phyloP scores from a whole-genome alignment of 805 yeast genomes.

The Starmerella roubikii region DNA sequence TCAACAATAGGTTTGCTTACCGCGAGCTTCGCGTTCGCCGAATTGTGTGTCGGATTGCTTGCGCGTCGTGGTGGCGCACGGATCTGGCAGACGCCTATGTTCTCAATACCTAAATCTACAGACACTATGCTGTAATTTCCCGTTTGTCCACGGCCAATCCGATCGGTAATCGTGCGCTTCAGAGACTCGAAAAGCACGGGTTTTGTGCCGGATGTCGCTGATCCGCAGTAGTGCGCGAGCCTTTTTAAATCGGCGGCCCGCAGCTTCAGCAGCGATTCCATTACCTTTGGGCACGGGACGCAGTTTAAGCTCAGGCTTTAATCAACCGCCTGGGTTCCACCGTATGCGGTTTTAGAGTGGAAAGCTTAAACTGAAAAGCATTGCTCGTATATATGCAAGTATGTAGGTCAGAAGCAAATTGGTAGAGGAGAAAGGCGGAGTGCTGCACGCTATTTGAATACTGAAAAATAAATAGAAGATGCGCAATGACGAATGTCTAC shows the following conservation, averaged over 20 bases:
- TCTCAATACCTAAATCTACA: slow-evolving; percentile 26
- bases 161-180: not conserved
- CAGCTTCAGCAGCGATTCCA: not conserved
- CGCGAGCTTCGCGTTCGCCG: not conserved
- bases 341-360: too few species aligned
- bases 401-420: too few species aligned
- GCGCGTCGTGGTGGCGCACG: not conserved
- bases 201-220: slow-evolving; percentile 13
- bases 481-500: too few species aligned
- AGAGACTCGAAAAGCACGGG: not conserved
- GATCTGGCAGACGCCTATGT: slow-evolving; percentile 23
- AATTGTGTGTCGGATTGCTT: not conserved
- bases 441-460: too few species aligned
- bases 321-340: too few species aligned
- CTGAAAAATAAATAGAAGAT: too few species aligned
- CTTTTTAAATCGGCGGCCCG: not conserved
- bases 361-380: too few species aligned
- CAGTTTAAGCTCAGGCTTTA: too few species aligned
- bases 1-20: not conserved
- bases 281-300: too few species aligned
- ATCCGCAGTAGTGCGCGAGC: slow-evolving; percentile 15
- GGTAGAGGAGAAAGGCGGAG: too few species aligned
- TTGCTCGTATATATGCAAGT: too few species aligned
- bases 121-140: slow-evolving; percentile 17
- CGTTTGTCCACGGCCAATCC: slow-evolving; percentile 3